These are phyloP conservation scores for Trichophyton equinum DNA, from an alignment of 2,329 filamentous ascomycete genomes.

Conservation along the genomic window DNA sequence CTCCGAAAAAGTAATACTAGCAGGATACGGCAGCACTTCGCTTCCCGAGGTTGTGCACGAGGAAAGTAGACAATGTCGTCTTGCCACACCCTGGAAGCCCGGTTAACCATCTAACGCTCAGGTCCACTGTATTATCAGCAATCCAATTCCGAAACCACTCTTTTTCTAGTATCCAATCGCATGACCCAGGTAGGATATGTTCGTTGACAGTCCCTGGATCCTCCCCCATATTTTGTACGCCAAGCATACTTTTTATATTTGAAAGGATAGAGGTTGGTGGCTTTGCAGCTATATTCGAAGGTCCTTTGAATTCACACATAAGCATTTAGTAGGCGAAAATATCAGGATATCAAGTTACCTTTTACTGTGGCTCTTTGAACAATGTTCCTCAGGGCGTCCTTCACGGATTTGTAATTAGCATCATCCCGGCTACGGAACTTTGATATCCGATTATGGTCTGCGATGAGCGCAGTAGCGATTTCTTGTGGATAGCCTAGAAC, in stretches of 20 bases:
- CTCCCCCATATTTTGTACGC: neutral
- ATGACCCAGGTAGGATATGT: neutral
- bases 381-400: too few species aligned
- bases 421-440: slow-evolving; percentile 11
- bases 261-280: too few species aligned
- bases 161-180: neutral
- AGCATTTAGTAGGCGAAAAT: too few species aligned
- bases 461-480: neutral
- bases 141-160: neutral
- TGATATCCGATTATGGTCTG: neutral
- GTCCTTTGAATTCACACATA: too few species aligned
- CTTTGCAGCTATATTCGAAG: too few species aligned
- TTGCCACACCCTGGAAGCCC: slow-evolving; percentile 11
- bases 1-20: slow-evolving; percentile 11
- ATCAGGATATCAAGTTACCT: too few species aligned
- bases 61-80: slow-evolving; percentile 9
- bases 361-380: too few species aligned
- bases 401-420: slow-evolving; percentile 20
- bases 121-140: neutral
- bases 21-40: neutral
- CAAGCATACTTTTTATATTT: neutral
- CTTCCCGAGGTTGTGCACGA: slow-evolving; percentile 7
- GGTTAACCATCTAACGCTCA: slow-evolving; percentile 8
- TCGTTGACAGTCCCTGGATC: neutral
- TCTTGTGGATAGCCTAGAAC: neutral